Evolutionary conservation across 768 basidiomycete species (phyloP).

Genomic region (Asterophora parasitica): DNA sequence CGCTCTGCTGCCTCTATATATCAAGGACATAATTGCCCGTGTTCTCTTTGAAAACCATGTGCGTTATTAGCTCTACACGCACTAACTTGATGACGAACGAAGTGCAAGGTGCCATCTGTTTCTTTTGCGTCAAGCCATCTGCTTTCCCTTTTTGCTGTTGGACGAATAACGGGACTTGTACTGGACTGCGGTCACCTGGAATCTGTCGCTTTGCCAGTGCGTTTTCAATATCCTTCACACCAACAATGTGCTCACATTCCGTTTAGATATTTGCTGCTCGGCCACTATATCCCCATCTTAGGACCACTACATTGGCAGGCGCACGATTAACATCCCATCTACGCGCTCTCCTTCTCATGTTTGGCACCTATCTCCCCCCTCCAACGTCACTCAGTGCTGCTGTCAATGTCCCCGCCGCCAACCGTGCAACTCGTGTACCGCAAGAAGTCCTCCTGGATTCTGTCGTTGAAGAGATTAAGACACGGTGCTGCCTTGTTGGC

Average conservation of each 20-base stretch:
- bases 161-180: conserved; percentile 89
- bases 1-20: conserved; percentile 75
- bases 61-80: conserved; percentile 11
- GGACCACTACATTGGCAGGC: conserved; percentile 88
- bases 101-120: conserved; percentile 80
- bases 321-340: conserved; percentile 74
- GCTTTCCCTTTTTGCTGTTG: conserved; percentile 78
- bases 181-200: conserved; percentile 92
- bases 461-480: conserved; percentile 88
- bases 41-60: conserved; percentile 92
- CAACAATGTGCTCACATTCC: neutral
- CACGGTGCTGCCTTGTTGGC: conserved; percentile 86
- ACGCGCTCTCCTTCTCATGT: conserved; percentile 74
- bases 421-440: conserved; percentile 65
- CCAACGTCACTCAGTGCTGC: conserved; percentile 64
- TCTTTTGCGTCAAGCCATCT: conserved; percentile 91
- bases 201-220: conserved; percentile 80
- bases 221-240: conserved; percentile 21
- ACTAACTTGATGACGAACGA: neutral
- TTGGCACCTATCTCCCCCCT: conserved; percentile 82
- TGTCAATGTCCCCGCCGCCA: conserved; percentile 56
- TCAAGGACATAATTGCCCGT: conserved; percentile 85
- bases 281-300: conserved; percentile 78
- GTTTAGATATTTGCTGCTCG: conserved; percentile 83
- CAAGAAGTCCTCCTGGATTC: conserved; percentile 73